These are phyloP conservation scores for Aureobasidium sp. DNA, from an alignment of 2,329 filamentous ascomycete species.

Conservation along the genomic window DNA sequence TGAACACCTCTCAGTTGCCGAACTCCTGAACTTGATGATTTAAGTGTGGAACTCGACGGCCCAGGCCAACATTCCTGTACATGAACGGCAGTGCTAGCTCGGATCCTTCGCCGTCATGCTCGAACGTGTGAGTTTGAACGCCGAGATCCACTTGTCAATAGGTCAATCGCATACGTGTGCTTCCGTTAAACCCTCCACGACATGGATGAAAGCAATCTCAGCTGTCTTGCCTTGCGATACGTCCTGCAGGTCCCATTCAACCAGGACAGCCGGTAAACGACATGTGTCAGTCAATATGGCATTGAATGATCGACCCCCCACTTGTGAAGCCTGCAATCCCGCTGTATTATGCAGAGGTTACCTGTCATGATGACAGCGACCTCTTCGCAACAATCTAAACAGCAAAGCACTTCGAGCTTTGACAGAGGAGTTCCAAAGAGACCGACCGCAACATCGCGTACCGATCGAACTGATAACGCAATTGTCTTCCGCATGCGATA, in stretches of 20 bases:
- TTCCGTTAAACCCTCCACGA: background rate
- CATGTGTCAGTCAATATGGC: background rate
- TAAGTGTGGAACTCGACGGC: background rate
- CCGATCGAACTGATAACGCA: background rate
- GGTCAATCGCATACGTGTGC: background rate
- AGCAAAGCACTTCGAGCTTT: background rate
- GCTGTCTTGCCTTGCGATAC: background rate
- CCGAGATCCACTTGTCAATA: background rate
- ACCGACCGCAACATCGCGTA: background rate
- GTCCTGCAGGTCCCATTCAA: background rate
- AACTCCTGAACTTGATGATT: background rate
- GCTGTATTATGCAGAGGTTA: background rate
- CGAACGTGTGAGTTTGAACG: background rate
- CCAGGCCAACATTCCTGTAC: background rate
- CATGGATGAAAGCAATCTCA: background rate
- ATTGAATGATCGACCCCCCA: background rate
- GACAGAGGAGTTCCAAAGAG: background rate
- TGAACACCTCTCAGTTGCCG: background rate
- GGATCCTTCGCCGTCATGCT: background rate
- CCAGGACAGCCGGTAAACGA: too few species aligned
- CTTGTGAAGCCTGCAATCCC: background rate
- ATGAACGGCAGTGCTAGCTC: background rate
- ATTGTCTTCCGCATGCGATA: background rate
- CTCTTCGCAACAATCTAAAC: background rate
- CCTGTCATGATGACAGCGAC: background rate